Percentiles rank a stretch among this genome's conserved stretches.
These are phyloP conservation scores for Pleurotus citrinopileatus DNA, from an alignment of 768 basidiomycete genomes.

Conservation along the genomic window DNA sequence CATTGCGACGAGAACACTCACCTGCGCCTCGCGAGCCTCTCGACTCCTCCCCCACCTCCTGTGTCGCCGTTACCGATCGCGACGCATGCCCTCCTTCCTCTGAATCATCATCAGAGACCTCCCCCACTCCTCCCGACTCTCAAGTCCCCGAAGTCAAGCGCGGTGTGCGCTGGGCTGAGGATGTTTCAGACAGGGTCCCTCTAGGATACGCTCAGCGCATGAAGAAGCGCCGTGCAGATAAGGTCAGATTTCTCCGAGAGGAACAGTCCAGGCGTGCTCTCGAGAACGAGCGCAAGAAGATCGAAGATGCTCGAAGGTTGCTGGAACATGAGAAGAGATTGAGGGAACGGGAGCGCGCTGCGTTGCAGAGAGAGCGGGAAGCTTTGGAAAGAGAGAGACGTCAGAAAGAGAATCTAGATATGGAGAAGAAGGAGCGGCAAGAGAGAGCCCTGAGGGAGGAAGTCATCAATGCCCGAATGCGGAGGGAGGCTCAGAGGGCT, in stretches of 20 bases:
- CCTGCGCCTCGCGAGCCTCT: conserved; percentile 15
- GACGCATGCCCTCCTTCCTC: conserved; percentile 13
- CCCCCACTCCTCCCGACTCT: conserved; percentile 12
- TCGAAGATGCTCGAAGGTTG: conserved; percentile 41
- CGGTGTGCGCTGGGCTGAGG: conserved; percentile 63
- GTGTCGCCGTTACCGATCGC: conserved; percentile 4
- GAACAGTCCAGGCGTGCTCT: conserved; percentile 52
- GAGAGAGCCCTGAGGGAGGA: conserved; percentile 37
- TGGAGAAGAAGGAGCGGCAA: background rate
- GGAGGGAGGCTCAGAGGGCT: conserved; percentile 57
- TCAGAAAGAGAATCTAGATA: conserved; percentile 38
- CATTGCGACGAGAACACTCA: conserved; percentile 41
- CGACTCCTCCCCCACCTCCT: conserved; percentile 12
- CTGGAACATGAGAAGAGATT: conserved; percentile 41
- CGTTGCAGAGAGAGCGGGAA: conserved; percentile 50
- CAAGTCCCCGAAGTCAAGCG: conserved; percentile 36
- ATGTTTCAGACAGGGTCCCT: conserved; percentile 68
- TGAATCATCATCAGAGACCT: conserved; percentile 10
- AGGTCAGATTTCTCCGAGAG: conserved; percentile 61
- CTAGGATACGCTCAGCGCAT: conserved; percentile 67
- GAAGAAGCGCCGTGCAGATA: conserved; percentile 72
- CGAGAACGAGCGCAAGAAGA: conserved; percentile 39
- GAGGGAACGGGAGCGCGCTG: conserved; percentile 43
- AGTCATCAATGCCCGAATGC: conserved; percentile 54
- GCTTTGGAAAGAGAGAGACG: conserved; percentile 45